Percentiles rank a stretch among this genome's conserved stretches.
Conservation (phyloP, 2,329 filamentous ascomycete species). For the Blumeria graminis region DNA sequence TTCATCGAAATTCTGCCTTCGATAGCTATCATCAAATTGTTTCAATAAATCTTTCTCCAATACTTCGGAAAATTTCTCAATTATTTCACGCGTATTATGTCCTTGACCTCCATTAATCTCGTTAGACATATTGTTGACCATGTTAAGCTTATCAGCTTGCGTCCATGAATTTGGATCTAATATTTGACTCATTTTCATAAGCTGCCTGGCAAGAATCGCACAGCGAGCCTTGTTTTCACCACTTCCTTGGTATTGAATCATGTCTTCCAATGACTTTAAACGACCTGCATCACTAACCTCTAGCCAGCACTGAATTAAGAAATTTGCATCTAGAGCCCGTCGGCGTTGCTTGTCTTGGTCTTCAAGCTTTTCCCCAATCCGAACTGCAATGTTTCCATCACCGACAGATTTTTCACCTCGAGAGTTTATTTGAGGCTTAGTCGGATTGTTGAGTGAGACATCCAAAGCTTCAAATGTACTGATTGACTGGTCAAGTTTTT, state of each 20-base stretch:
- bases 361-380: conserved; percentile 82
- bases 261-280: conserved; percentile 66
- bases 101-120: conserved; percentile 20
- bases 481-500: conserved; percentile 80
- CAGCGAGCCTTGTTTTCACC: conserved; percentile 86
- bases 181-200: conserved; percentile 82
- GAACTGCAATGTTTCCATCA: conserved; percentile 74
- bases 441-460: conserved; percentile 45
- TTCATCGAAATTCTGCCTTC: conserved; percentile 83
- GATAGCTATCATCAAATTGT: conserved; percentile 94
- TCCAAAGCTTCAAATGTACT: conserved; percentile 80
- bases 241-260: conserved; percentile 52
- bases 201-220: conserved; percentile 76
- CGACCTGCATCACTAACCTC: conserved; percentile 82
- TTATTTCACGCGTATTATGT: conserved; percentile 56
- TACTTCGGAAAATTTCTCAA: conserved; percentile 92
- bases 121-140: conserved; percentile 23
- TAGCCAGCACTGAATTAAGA: conserved; percentile 88
- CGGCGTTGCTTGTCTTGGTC: conserved; percentile 82
- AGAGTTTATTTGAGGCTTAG: conserved; percentile 22
- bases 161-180: conserved; percentile 58
- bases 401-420: conserved; percentile 24
- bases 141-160: conserved; percentile 28
- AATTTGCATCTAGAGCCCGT: conserved; percentile 77
- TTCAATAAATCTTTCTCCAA: conserved; percentile 85